phyloP scores from a whole-genome alignment of 2,329 filamentous ascomycete genomes.

The Pestalotiopsis sp. region DNA sequence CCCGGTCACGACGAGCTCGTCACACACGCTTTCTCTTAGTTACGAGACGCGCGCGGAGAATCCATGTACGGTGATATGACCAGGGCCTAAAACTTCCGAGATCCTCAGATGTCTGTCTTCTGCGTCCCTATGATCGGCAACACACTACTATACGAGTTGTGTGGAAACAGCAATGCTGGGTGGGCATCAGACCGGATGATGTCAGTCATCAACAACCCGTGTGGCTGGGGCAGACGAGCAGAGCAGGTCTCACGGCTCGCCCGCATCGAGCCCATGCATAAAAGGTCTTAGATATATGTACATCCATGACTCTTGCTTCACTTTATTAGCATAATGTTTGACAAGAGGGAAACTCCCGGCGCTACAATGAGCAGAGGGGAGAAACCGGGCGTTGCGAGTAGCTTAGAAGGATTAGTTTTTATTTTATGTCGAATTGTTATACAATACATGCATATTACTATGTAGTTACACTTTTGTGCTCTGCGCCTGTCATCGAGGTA shows the following conservation, averaged over 20 bases:
- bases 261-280: neutral
- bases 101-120: too few species aligned
- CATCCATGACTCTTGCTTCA: neutral
- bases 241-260: neutral
- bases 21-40: too few species aligned
- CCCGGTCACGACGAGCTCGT: too few species aligned
- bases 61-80: too few species aligned
- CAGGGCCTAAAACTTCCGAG: too few species aligned
- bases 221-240: neutral
- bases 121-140: too few species aligned
- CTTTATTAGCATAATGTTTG: neutral
- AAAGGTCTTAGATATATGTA: neutral
- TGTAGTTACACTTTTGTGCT: too few species aligned
- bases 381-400: neutral
- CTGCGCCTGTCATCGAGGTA: too few species aligned
- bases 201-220: neutral
- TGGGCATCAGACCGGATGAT: neutral
- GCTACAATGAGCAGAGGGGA: neutral
- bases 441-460: too few species aligned
- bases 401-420: neutral
- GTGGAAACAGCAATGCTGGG: too few species aligned
- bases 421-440: neutral
- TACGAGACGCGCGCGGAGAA: too few species aligned
- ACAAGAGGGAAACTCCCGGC: neutral
- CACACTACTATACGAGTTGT: too few species aligned